phyloP scores from a whole-genome alignment of 1,284 basidiomycete genomes.

The Rhodotorula sp. region DNA sequence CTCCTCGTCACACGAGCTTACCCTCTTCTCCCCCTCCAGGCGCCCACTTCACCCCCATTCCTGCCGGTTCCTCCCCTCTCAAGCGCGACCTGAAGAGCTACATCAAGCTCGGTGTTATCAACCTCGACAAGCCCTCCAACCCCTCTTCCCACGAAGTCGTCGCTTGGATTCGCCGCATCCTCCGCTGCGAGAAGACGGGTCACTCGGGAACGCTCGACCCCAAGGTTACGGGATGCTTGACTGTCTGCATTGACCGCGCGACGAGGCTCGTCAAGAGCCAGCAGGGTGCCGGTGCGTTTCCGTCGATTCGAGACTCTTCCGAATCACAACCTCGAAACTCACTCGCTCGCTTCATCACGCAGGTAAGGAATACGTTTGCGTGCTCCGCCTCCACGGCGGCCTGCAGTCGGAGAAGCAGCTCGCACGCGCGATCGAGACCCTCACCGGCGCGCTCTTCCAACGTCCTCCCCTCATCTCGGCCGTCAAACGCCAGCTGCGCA shows the following conservation, averaged over 20 bases:
- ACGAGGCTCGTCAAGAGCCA: conserved; percentile 99
- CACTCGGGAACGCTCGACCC: conserved; percentile 98
- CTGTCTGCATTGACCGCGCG: conserved; percentile 99
- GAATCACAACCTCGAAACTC: no score
- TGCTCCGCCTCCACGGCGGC: conserved; percentile 83
- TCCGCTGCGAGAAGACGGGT: conserved; percentile 96
- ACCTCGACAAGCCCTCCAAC: conserved; percentile 99
- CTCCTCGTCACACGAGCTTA: not conserved
- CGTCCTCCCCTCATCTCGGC: conserved; percentile 98
- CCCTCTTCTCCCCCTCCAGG: conserved; percentile 55
- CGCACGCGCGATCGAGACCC: conserved; percentile 88
- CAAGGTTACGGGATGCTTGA: conserved; percentile 97
- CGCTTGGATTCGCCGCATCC: conserved; percentile 93
- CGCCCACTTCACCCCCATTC: conserved; percentile 97
- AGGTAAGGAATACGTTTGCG: conserved; percentile 99
- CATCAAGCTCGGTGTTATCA: conserved; percentile 97
- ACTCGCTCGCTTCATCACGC: conserved; percentile 22
- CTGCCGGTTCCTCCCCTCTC: conserved; percentile 62
- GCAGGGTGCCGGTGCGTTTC: conserved; percentile 76
- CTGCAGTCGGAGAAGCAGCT: conserved; percentile 80
- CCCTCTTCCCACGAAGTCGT: conserved; percentile 99
- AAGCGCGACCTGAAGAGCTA: conserved; percentile 89
- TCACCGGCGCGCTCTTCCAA: conserved; percentile 98
- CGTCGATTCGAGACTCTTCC: no score
- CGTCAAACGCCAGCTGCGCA: conserved; percentile 96